A percentile compares a stretch with the other conserved stretches of the same genome.
phyloP scores from a whole-genome alignment of 306 rosid genomes.

The Vachellia pachyceras region DNA sequence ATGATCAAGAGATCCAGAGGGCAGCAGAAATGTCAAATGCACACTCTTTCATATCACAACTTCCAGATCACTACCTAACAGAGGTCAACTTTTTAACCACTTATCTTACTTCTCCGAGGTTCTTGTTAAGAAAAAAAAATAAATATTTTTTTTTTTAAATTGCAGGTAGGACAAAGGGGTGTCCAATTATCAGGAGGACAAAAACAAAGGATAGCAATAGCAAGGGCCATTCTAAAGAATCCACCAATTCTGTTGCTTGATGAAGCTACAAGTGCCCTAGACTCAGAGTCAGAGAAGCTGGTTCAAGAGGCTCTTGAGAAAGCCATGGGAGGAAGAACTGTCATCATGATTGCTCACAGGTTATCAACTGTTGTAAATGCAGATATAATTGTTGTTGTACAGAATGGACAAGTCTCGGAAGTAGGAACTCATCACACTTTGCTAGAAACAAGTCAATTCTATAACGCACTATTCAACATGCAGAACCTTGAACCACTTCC shows the following conservation, averaged over 20 bases:
- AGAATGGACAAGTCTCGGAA: conserved; percentile 71
- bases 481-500: conserved; percentile 68
- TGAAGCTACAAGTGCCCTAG: conserved; percentile 95
- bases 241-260: conserved; percentile 87
- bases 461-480: conserved; percentile 61
- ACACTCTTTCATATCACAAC: conserved; percentile 71
- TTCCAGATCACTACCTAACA: conserved; percentile 77
- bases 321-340: conserved; percentile 83
- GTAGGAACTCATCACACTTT: conserved; percentile 77
- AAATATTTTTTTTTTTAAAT: neutral
- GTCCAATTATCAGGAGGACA: conserved; percentile 92
- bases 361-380: conserved; percentile 82
- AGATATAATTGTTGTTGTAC: conserved; percentile 77
- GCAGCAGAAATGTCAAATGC: conserved; percentile 86
- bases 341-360: conserved; percentile 82
- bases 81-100: conserved; percentile 58
- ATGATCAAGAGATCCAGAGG: conserved; percentile 63
- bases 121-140: neutral
- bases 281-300: conserved; percentile 78
- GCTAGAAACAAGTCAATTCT: conserved; percentile 69
- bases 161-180: conserved; percentile 84
- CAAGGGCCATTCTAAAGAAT: conserved; percentile 85
- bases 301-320: conserved; percentile 89
- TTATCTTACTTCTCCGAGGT: neutral
- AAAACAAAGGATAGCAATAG: conserved; percentile 88